Evolutionary conservation across 352 stramenopile species (phyloP), one percentile per base, ranked within the genome.

Genomic region (Peronospora farinosa): DNA sequence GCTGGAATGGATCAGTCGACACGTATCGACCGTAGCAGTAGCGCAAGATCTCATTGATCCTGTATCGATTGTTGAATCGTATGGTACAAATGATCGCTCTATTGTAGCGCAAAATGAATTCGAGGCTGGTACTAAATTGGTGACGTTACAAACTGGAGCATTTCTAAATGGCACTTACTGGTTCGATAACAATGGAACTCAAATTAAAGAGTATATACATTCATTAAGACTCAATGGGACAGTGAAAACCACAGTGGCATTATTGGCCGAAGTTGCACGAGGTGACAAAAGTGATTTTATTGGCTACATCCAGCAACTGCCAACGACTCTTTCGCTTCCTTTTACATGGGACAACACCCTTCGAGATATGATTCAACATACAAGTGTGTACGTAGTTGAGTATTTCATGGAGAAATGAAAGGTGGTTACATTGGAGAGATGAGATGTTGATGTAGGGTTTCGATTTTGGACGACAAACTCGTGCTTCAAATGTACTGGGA

Each of bases 381-480:
- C 19, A 21, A 21, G 1, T 21, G 19, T 3, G 19, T 21, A 21
- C 19, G 56, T 88, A 51, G 84, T 71, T 47, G 71, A n/a, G 67
- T 30, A 67, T 31, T 31, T 10, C 1, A 5, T 1, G 8, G 27
- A 31, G 8, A 31, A 10, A n/a, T n/a, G 27, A 31, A 31, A 31
- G 4, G 8, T 31, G 27, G 0, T 31, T 21, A 3, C 0, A 31
- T 31, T 31, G 27, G 1, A 5, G 2, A 31, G 27, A 31, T 31
- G 27, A 5, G 19, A 31, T 9, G 5, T 3, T 10, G 17, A 41
- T 28, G 11, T 47, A 84, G 74, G 8, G 66, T 41, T 13, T 69
- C 69, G 6, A 70, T 81, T 44, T 49, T 86, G 7, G 74, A 86
- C 37, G 58, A 73, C 30, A 69, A 74, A 13, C 42, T 89, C 8